Conservation (phyloP, 805 yeast species). For the Saccharomycopsis sp. region DNA sequence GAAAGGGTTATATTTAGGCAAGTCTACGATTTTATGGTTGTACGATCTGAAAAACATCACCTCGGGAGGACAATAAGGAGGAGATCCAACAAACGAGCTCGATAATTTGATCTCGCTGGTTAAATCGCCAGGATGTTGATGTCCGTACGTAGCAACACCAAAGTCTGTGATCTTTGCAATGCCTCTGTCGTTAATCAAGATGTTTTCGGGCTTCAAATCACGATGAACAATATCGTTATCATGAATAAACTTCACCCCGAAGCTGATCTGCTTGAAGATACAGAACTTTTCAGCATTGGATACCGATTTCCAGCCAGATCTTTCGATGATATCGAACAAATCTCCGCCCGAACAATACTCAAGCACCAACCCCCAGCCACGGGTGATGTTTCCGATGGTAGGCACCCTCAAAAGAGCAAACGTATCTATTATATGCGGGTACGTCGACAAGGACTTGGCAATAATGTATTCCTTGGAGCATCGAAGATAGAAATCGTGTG, state of each 20-base stretch:
- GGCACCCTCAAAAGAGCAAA: slow-evolving; percentile 51
- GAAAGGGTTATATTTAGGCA: slow-evolving; percentile 51
- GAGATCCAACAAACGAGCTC: slow-evolving; percentile 62
- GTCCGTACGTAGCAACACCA: slow-evolving; percentile 82
- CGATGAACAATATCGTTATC: slow-evolving; percentile 77
- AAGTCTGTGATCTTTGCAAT: slow-evolving; percentile 85
- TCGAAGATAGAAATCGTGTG: slow-evolving; percentile 57
- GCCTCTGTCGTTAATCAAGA: slow-evolving; percentile 54
- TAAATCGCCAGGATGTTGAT: slow-evolving; percentile 45
- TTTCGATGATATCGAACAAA: slow-evolving; percentile 52
- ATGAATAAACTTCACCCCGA: slow-evolving; percentile 78
- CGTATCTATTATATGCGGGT: slow-evolving; percentile 55
- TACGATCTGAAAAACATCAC: slow-evolving; percentile 46
- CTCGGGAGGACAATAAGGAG: slow-evolving; percentile 79
- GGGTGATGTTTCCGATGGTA: slow-evolving; percentile 42
- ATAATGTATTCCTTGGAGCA: slow-evolving; percentile 60
- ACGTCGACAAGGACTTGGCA: slow-evolving; percentile 46
- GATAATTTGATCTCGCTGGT: slow-evolving; percentile 32
- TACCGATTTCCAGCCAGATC: slow-evolving; percentile 53
- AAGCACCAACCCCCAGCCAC: slow-evolving; percentile 90
- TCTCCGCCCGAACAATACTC: slow-evolving; percentile 92
- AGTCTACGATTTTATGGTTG: slow-evolving; percentile 22
- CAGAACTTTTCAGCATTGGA: slow-evolving; percentile 53
- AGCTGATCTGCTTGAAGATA: slow-evolving; percentile 75
- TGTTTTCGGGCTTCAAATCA: slow-evolving; percentile 91